Base-by-base conservation (phyloP, 495 filamentous ascomycete genomes). In the Penicillium atrosanguineum region DNA sequence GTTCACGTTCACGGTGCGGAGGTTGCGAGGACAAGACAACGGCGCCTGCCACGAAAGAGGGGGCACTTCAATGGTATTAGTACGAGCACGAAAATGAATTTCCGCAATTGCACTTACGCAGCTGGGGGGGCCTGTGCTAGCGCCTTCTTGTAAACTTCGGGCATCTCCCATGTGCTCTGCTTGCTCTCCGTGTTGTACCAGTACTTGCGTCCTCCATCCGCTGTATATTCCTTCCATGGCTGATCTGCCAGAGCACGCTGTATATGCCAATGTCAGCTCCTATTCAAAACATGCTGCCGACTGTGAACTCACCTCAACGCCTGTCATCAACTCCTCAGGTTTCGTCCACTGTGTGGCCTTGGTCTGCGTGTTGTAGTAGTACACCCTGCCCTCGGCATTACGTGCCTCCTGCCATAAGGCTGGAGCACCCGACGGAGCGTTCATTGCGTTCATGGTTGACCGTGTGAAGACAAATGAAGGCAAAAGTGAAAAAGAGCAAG, bases 271-370 rank as follows among this genome's bases (percentile, higher is more conserved):
- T 21, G 50, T 62, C 25, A 55, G 46, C 19, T 42, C 19, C 53
- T 2, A 46, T 29, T 51, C 48, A 39, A 14, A 50, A 16, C 55
- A 31, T 20, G 29, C 14, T 18, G 34, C 20, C 18, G 19, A 19
- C 25, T 11, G 20, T 8, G 21, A 44, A 72, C 81, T 58, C 71
- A 95, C 92, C 84, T 96, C 92, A 23, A 87, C 85, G 11, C 83
- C 83, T 1, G 82, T 89, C 91, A 96, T 94, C 69, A 97, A 68
- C 38, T 93, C 95, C 56, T 84, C 79, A 18, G 94, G 94, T 71
- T 96, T 97, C 37, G 83, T 85, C 94, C 94, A 98, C 83, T 91
- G 87, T 28, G 93, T 97, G 29, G 78, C 86, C 64, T 94, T 92
- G 5, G 91, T 96, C 55, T 86, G 73, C 4, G 83, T 73, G 70